Evolutionary conservation across 177 flowering plant species (phyloP), one percentile per base, ranked within the genome.

Genomic region (Vitis hybrid): DNA sequence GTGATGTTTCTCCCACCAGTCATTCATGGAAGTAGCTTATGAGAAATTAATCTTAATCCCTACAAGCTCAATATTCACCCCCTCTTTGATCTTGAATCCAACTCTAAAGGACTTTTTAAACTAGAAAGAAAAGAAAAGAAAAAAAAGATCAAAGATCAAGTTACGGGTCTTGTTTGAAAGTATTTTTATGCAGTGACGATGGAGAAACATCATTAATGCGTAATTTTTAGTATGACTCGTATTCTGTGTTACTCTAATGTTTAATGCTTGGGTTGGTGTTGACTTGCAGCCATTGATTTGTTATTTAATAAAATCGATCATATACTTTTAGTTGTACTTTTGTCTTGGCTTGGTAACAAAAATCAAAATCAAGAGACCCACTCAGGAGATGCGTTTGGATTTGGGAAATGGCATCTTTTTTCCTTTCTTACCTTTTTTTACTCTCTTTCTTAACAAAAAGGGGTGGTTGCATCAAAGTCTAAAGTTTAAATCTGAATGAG

Each of bases 301-400:
- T 52, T 18, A 48, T 49, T 19, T 57, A 69, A 64, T 65, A 49
- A 51, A 72, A 18, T 65, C 52, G 59, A 7, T 39, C 45, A 39
- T 7, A 39, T 51, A 58, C 49, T 56, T 62, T 63, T 34, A 45
- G 60, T 55, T 17, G 51, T 11, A 26, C 65, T 62, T 51, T 66
- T 72, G 68, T 70, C 73, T 52, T 51, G 39, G 15, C 54, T 15
- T n/a, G 45, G 1, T 21, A 11, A 61, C 30, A 32, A 67, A 39
- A 51, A 72, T 72, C 70, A 72, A 32, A 72, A 66, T 72, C 75
- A 57, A 34, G 61, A 52, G 75, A 61, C 75, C 75, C 75, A 72
- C 75, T 66, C 54, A 39, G 26, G 10, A 66, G 70, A 66, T 66
- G 15, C 56, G 70, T 30, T 67, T 67, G 14, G 75, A 72, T 72